Evolutionary conservation across 306 rosid species (phyloP).

Genomic region (Malus orientalis): DNA sequence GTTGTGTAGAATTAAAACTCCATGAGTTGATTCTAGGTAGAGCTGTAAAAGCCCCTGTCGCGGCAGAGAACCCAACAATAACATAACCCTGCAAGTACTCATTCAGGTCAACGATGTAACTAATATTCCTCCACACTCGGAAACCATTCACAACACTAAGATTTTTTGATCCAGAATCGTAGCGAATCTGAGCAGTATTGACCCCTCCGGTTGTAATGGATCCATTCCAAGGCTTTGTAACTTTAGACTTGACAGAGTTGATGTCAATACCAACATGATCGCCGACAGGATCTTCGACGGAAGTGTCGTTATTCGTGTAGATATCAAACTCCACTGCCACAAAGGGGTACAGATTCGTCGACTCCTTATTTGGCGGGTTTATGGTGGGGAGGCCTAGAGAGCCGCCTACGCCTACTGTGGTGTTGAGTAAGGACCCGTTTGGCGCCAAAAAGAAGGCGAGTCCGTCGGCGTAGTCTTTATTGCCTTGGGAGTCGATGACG

Average conservation of each 20-base stretch:
- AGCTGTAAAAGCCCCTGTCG: background rate
- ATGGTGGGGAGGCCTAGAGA: conserved; percentile 8
- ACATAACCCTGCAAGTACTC: background rate
- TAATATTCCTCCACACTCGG: too few species aligned
- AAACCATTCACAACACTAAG: background rate
- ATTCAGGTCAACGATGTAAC: background rate
- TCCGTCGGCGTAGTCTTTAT: conserved; percentile 24
- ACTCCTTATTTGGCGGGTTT: too few species aligned
- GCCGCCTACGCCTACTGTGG: fast-evolving
- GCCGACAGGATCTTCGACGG: background rate
- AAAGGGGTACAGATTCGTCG: too few species aligned
- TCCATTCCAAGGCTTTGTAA: conserved; percentile 11
- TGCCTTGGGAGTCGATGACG: background rate
- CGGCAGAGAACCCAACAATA: background rate
- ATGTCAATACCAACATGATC: conserved; percentile 7
- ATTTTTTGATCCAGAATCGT: conserved; percentile 14
- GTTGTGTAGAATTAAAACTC: background rate
- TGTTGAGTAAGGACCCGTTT: background rate
- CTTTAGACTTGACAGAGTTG: background rate
- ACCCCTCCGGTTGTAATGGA: background rate
- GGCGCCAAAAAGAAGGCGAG: conserved; percentile 33
- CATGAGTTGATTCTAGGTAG: background rate
- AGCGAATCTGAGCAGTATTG: conserved; percentile 14
- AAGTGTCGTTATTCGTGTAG: fast-evolving
- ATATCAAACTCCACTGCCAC: too few species aligned